phyloP scores from a whole-genome alignment of 1,284 basidiomycete species.

The Rhodotorula sp. region DNA sequence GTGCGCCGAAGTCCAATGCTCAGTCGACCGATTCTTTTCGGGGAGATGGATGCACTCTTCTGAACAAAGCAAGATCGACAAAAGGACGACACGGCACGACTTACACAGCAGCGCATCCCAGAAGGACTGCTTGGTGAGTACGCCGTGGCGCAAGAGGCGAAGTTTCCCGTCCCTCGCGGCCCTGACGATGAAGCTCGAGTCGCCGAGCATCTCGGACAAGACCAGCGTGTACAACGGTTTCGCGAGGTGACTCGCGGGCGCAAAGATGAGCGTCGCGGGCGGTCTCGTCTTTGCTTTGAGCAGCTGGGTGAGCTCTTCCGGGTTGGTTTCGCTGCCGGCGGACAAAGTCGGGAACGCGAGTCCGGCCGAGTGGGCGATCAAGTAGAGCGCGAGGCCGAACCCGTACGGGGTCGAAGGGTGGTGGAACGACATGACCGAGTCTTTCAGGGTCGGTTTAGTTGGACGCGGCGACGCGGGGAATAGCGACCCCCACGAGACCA shows the following conservation, averaged over 20 bases:
- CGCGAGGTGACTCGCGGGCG: conserved; percentile 12
- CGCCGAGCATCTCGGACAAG: conserved; percentile 34
- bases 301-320: conserved; percentile 10
- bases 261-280: conserved; percentile 28
- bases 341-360: conserved; percentile 18
- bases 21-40: too few relatives aligned
- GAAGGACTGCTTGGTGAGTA: conserved; percentile 33
- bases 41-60: not conserved
- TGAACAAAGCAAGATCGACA: not conserved
- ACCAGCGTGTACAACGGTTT: conserved; percentile 26
- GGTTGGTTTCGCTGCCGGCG: not conserved
- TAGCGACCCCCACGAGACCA: conserved; percentile 35
- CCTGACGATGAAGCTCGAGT: conserved; percentile 27
- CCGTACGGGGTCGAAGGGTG: conserved; percentile 36
- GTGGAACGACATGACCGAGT: conserved; percentile 31
- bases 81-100: too few relatives aligned
- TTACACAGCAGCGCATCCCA: conserved; percentile 40
- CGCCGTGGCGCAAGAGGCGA: conserved; percentile 34
- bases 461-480: conserved; percentile 31
- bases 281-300: conserved; percentile 6
- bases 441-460: conserved; percentile 24
- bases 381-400: conserved; percentile 34
- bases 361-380: conserved; percentile 26
- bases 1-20: not conserved
- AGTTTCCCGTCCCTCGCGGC: conserved; percentile 37